Conservation (phyloP, 129 eudicot species). For the Pittosporum tobira region DNA sequence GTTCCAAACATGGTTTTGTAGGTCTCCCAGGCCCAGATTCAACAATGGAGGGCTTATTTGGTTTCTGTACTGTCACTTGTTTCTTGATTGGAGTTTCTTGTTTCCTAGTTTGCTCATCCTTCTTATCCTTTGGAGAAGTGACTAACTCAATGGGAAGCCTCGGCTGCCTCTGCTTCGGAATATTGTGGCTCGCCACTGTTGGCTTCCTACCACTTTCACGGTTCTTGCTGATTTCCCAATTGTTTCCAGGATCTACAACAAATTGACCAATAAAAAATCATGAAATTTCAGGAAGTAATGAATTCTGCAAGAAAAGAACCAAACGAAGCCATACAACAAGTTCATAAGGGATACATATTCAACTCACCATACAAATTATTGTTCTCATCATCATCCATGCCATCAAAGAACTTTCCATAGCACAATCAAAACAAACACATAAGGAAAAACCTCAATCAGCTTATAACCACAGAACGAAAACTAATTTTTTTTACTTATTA, state of each 20-base stretch:
- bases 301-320: constrained; percentile 30
- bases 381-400: constrained; percentile 83
- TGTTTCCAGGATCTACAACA: constrained; percentile 64
- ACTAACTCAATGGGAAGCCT: constrained; percentile 14
- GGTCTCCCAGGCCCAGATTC: constrained; percentile 42
- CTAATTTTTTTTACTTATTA: neutral
- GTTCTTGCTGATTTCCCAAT: constrained; percentile 59
- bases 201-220: constrained; percentile 38
- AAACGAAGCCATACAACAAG: constrained; percentile 10
- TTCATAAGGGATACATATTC: constrained; percentile 14
- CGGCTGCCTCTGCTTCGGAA: constrained; percentile 28
- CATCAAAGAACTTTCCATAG: constrained; percentile 68
- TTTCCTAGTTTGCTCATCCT: constrained; percentile 23
- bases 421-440: constrained; percentile 9
- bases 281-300: constrained; percentile 27
- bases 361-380: too few species aligned
- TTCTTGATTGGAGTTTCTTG: constrained; percentile 35
- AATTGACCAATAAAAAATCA: constrained; percentile 22
- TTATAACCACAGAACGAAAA: constrained; percentile 7
- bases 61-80: constrained; percentile 34
- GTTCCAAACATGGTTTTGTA: constrained; percentile 28
- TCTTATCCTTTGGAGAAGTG: constrained; percentile 28
- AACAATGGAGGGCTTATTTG: constrained; percentile 33
- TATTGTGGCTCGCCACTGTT: constrained; percentile 16
- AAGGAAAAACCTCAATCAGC: constrained; percentile 21